Evolutionary conservation across 2,329 filamentous ascomycete species (phyloP).

Genomic region (Botrytis squamosa): DNA sequence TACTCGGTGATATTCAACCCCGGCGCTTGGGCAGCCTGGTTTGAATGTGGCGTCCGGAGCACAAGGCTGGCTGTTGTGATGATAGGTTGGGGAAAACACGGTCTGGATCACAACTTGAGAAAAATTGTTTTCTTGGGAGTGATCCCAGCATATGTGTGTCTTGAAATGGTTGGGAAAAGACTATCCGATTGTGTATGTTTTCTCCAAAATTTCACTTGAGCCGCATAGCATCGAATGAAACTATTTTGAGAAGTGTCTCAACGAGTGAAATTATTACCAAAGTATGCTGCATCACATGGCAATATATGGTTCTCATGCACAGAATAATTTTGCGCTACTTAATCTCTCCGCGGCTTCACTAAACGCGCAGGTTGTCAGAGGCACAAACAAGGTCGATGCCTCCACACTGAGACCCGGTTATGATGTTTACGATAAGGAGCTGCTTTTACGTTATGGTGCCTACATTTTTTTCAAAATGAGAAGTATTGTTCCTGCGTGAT

Average conservation of each 20-base stretch:
- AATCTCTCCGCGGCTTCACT: neutral
- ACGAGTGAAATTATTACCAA: neutral
- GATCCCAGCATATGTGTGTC: neutral
- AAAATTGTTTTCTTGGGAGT: neutral
- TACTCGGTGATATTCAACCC: neutral
- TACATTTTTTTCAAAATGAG: neutral
- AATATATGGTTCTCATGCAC: neutral
- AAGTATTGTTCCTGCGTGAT: neutral
- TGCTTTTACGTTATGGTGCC: neutral
- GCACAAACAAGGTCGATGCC: neutral
- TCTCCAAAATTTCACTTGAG: neutral
- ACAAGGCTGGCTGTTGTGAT: slow-evolving; percentile 14
- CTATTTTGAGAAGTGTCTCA: neutral
- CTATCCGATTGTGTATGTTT: neutral
- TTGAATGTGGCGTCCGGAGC: neutral
- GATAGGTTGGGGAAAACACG: neutral
- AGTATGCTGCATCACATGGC: neutral
- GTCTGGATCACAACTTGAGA: neutral
- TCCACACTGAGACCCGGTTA: neutral
- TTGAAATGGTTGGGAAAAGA: neutral
- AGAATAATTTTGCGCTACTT: neutral
- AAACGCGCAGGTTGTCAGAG: neutral
- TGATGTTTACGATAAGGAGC: neutral
- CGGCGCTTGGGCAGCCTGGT: slow-evolving; percentile 5
- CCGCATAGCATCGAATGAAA: neutral